Percentiles rank a stretch among this genome's conserved stretches.
Conservation (phyloP, 1,284 basidiomycete genomes). For the Exobasidium rhododendri region DNA sequence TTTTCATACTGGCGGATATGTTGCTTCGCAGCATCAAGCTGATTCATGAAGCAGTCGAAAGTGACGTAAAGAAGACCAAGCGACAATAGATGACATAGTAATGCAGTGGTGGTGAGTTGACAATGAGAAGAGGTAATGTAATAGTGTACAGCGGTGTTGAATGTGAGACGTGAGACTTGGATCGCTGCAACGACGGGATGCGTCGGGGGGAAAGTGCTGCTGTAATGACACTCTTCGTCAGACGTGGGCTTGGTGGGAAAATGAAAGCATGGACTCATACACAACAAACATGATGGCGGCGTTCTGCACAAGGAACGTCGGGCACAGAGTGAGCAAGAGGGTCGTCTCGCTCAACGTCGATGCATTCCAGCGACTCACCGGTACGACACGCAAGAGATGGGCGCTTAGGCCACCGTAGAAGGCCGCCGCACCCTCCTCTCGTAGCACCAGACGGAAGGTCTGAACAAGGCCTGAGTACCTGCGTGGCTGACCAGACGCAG, state of each 20-base stretch:
- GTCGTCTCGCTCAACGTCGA: constrained; percentile 8
- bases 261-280: constrained; percentile 54
- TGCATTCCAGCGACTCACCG: constrained; percentile 51
- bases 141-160: too few relatives aligned
- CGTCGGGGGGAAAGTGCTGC: too few relatives aligned
- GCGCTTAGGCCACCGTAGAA: constrained; percentile 91
- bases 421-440: constrained; percentile 80
- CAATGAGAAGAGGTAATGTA: too few relatives aligned
- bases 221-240: too few relatives aligned
- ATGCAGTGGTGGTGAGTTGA: not conserved
- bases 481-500: constrained; percentile 60
- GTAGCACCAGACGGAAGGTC: constrained; percentile 78
- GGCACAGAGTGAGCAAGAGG: constrained; percentile 11
- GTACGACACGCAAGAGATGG: constrained; percentile 92
- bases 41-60: not conserved
- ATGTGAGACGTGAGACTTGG: too few relatives aligned
- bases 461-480: constrained; percentile 85
- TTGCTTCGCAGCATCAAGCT: not conserved
- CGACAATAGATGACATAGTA: not conserved
- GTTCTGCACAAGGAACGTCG: too few relatives aligned
- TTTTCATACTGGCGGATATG: constrained; percentile 17
- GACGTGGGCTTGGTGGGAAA: constrained; percentile 29
- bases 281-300: constrained; percentile 89
- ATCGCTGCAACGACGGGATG: too few relatives aligned
- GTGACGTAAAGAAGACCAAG: not conserved